Conservation (phyloP, 2,329 filamentous ascomycete genomes). For the Plenodomus biglobosus region DNA sequence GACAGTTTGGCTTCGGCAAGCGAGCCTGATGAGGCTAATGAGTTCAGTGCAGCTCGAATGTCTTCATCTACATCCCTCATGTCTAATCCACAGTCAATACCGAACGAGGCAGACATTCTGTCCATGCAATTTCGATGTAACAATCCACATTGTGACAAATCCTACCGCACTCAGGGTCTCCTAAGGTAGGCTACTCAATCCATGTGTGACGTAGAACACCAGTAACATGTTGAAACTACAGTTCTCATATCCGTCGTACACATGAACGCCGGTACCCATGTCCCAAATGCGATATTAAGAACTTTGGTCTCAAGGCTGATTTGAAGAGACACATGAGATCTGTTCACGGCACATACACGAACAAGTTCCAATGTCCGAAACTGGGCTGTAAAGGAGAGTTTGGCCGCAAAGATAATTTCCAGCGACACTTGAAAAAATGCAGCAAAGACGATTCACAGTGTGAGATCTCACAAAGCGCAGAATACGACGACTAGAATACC, state of each 20-base stretch:
- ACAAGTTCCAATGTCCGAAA: background rate
- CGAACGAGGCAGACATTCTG: too few relatives aligned
- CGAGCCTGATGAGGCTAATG: too few relatives aligned
- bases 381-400: background rate
- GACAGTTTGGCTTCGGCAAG: too few relatives aligned
- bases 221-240: too few relatives aligned
- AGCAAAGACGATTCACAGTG: background rate
- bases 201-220: too few relatives aligned
- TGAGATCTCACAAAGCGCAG: background rate
- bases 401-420: constrained; percentile 1
- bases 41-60: too few relatives aligned
- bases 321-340: constrained; percentile 4
- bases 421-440: constrained; percentile 1
- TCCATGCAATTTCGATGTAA: too few relatives aligned
- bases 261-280: constrained; percentile 5
- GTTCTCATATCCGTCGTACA: constrained; percentile 1
- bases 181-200: too few relatives aligned
- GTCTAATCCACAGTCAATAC: too few relatives aligned
- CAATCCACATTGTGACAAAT: too few relatives aligned
- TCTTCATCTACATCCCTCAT: too few relatives aligned
- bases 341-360: background rate
- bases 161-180: too few relatives aligned
- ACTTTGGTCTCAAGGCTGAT: constrained; percentile 6
- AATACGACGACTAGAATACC: background rate
- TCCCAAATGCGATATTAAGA: background rate